Base-by-base conservation (phyloP, 225 moss, liverwort and hornwort genomes). In the Straminergon stramineum region DNA sequence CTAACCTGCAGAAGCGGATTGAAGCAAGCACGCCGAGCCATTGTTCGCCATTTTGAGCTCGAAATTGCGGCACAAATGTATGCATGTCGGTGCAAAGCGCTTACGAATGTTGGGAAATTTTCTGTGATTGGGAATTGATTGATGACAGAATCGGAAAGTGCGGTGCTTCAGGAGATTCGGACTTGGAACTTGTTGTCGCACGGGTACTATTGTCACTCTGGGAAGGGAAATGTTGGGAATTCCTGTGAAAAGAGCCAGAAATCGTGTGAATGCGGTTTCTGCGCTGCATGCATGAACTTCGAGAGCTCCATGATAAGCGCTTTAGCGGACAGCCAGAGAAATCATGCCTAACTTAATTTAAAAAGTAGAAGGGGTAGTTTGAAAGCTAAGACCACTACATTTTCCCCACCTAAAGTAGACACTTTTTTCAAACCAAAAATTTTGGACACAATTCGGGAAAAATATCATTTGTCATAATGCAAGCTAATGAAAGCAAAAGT, bases 381-480 rank as follows among this genome's bases (percentile, higher is more conserved):
- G 41, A 71, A 71, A 26, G 14, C 41, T 26, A 68, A 68, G 21
- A 68, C 37, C 68, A n/a, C 66, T 66, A 35, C 35, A 35, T 10
- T 67, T 6, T 68, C 37, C 19, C 3, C 34, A 32, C 65, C 48
- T 48, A 32, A 34, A 34, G 4, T 17, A 34, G 34, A 21, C 37
- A 37, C 35, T 19, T 20, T 35, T 34, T 20, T 37, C 6, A 3
- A 23, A 70, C 39, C 23, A 70, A 23, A 7, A 4, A 39, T 39
- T 39, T 0, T 23, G 20, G 39, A 23, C 8, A 23, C n/a, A 23
- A 39, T 23, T 23, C 0, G 0, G 69, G 2, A n/a, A 69, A 34
- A n/a, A 12, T 23, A 39, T 14, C 23, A n/a, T n/a, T 2, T 21
- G 2, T 21, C 12, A 37, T 12, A 2, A 37, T 5, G 20, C 7